These are phyloP conservation scores for Paecilomyces formosus DNA, from an alignment of 2,329 filamentous ascomycete species.

Conservation along the genomic window DNA sequence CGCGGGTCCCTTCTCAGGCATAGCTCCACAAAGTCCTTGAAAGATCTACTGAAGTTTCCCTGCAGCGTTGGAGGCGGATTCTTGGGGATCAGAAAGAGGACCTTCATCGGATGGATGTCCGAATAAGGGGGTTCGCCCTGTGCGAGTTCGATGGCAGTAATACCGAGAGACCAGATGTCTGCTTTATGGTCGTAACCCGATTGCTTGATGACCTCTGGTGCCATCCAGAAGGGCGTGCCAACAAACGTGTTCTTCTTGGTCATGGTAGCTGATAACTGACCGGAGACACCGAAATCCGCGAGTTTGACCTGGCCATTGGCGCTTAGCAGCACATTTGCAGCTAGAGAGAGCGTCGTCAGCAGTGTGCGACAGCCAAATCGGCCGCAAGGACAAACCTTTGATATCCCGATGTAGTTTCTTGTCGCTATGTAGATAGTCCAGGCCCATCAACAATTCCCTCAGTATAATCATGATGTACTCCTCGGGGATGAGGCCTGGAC, in stretches of 20 bases:
- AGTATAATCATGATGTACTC: slow-evolving; percentile 97
- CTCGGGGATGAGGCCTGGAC: slow-evolving; percentile 82
- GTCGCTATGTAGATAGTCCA: slow-evolving; percentile 90
- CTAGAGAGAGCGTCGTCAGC: slow-evolving; percentile 38
- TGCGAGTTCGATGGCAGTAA: slow-evolving; percentile 86
- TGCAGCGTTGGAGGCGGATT: slow-evolving; percentile 78
- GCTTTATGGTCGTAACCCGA: slow-evolving; percentile 97
- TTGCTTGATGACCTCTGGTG: slow-evolving; percentile 96
- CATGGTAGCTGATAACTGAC: slow-evolving; percentile 94
- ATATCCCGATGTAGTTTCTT: slow-evolving; percentile 96
- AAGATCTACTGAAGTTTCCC: slow-evolving; percentile 71
- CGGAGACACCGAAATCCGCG: slow-evolving; percentile 94
- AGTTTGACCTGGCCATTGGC: slow-evolving; percentile 93
- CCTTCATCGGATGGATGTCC: slow-evolving; percentile 98
- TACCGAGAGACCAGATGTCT: slow-evolving; percentile 94
- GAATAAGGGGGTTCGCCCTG: slow-evolving; percentile 90
- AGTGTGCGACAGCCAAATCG: neutral
- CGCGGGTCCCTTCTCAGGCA: slow-evolving; percentile 85
- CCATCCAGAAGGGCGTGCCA: slow-evolving; percentile 99
- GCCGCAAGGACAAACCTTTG: slow-evolving; percentile 58
- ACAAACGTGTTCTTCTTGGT: slow-evolving; percentile 99
- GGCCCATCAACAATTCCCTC: slow-evolving; percentile 75
- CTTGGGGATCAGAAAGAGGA: slow-evolving; percentile 92
- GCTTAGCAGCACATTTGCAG: slow-evolving; percentile 84
- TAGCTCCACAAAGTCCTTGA: slow-evolving; percentile 76